These are phyloP conservation scores for Schizosaccharomyces pombe DNA, from an alignment of 805 yeast species.

Conservation along the genomic window DNA sequence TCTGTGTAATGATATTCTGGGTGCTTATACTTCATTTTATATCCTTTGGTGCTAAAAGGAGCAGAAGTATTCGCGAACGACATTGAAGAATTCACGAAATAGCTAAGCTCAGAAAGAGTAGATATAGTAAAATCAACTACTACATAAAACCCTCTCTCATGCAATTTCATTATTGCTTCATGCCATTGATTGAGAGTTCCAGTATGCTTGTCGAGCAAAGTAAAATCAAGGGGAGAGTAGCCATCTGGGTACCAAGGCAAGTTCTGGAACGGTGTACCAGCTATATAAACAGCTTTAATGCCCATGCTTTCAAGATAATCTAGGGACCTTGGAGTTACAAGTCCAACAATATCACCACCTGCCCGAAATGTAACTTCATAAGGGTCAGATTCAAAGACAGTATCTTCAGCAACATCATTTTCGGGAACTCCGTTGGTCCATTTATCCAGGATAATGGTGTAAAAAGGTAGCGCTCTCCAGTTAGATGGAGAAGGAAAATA, in stretches of 20 bases:
- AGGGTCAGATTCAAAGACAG: conserved; percentile 1
- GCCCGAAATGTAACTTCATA: background rate
- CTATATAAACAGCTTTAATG: background rate
- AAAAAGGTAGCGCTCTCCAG: conserved; percentile 3
- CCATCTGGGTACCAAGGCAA: conserved; percentile 1
- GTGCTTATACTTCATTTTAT: background rate
- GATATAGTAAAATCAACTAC: background rate
- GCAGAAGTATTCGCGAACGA: background rate
- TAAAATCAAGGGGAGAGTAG: conserved; percentile 1
- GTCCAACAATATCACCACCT: conserved; percentile 1
- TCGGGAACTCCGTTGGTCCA: background rate
- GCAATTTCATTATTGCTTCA: background rate
- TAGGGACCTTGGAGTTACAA: background rate
- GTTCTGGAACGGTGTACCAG: conserved; percentile 3
- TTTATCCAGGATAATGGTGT: conserved; percentile 1
- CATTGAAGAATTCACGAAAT: background rate
- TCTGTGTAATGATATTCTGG: background rate
- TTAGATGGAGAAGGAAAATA: conserved; percentile 4
- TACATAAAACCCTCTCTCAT: conserved; percentile 1
- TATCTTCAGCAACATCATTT: background rate
- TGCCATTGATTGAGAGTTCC: background rate
- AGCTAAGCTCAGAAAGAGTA: background rate
- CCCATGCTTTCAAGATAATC: conserved; percentile 2
- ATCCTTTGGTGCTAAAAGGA: background rate
- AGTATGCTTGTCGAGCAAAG: background rate